These are phyloP conservation scores for Fusarium pseudonygamai DNA, from an alignment of 2,329 filamentous ascomycete species.

Conservation along the genomic window DNA sequence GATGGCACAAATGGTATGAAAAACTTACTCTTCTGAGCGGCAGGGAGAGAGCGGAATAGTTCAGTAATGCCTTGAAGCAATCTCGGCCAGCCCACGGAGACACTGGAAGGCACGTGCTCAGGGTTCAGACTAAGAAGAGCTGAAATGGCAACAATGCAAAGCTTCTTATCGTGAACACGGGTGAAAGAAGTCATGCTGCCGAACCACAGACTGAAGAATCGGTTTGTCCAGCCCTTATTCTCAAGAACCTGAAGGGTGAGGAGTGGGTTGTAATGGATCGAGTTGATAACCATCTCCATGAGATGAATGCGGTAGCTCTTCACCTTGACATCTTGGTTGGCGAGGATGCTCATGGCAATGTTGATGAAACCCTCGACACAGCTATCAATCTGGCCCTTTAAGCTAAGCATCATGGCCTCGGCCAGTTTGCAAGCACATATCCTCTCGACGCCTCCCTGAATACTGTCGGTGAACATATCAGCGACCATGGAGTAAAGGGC, in stretches of 20 bases:
- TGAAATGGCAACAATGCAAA: conserved; percentile 94
- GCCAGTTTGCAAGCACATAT: conserved; percentile 98
- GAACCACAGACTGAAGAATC: conserved; percentile 99
- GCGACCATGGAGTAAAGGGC: conserved; percentile 94
- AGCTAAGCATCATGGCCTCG: conserved; percentile 95
- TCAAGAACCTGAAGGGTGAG: conserved; percentile 90
- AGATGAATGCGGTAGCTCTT: conserved; percentile 96
- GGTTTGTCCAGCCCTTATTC: conserved; percentile 92
- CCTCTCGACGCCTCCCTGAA: conserved; percentile 91
- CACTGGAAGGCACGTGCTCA: conserved; percentile 87
- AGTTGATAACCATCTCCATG: conserved; percentile 99
- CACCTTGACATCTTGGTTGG: conserved; percentile 79
- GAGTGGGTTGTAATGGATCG: conserved; percentile 95
- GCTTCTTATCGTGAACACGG: conserved; percentile 97
- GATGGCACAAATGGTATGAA: too few species aligned
- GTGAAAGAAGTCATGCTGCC: conserved; percentile 93
- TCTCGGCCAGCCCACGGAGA: conserved; percentile 94
- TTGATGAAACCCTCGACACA: conserved; percentile 89
- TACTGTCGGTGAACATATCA: conserved; percentile 92
- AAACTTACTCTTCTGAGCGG: conserved; percentile 81
- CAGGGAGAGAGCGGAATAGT: conserved; percentile 90
- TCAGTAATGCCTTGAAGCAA: conserved; percentile 87
- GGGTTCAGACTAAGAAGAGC: conserved; percentile 81
- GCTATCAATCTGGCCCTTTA: conserved; percentile 87
- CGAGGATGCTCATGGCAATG: conserved; percentile 86